Base-by-base conservation (phyloP, 2,329 filamentous ascomycete species). In the Graphilbum ipis-grandicollis region DNA sequence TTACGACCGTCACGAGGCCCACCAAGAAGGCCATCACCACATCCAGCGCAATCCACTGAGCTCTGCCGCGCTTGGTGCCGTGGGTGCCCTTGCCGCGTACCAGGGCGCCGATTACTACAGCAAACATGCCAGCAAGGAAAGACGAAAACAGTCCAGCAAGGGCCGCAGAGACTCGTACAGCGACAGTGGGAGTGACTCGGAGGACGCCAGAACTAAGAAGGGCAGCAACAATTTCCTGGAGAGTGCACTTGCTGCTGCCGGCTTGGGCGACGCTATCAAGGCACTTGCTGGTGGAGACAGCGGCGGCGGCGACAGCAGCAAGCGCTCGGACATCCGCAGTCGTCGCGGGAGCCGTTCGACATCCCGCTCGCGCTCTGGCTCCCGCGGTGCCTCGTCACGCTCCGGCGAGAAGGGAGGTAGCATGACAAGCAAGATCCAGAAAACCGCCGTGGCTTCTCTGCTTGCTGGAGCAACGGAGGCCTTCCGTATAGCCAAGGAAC, bases 381-480 rank as follows among this genome's bases (percentile, higher is more conserved):
- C 66, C 31, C 60, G 66, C 39, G 34, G 19, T 19, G 28, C 26
- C 3, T 25, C 23, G 12, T 25, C 23, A 7, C 23, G 23, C 12
- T 7, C 23, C 26, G 26, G 26, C 26, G 26, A 13, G 10, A 28
- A 28, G 44, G 65, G 62, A 3, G 39, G 65, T 59, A 54, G 50
- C 22, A 50, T 52, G 12, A 56, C 62, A 26, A 66, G 62, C 47
- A 81, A 81, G 48, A 71, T 83, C 33, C 75, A 85, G 46, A 84
- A 93, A 57, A 85, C 85, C 25, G 83, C 86, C 53, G 88, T 90
- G 63, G 86, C 88, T 25, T 90, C 86, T 17, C 65, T 94, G 29
- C 71, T 93, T 33, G 86, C 88, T 22, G 88, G 85, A 48, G 88
- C 86, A 30, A 80, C 85, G 38, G 86, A 94, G 56, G 88, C 88